Evolutionary conservation across 805 yeast genomes (phyloP), one percentile per base, ranked within the genome.

Genomic region (Starmerella vaccinii): DNA sequence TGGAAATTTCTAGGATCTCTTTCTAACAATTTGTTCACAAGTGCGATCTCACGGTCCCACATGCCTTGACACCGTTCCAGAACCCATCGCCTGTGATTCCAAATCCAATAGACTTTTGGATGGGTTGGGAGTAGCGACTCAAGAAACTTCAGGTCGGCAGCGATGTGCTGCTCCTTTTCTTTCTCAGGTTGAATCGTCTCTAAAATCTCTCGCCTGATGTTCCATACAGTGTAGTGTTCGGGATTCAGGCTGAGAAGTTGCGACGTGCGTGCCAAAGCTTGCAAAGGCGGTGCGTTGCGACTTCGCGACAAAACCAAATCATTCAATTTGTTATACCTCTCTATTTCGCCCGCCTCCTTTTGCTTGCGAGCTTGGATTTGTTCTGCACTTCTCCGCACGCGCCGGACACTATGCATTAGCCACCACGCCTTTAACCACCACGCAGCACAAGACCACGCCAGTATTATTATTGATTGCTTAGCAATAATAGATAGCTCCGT

Each of bases 51-150:
- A 29, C 61, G 63, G n/a, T 70, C 64, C 92, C 94, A 87, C 1
- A 74, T 71, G 30, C 77, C 76, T 18, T 70, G 63, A 10, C 16
- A 6, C 9, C 45, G 43, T 15, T 76, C 73, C 35, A 90, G 66
- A 40, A 84, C 75, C 97, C 98, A 92, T 10, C 76, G 68, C 33
- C 98, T 72, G 63, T 92, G 97, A 59, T 81, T 84, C 97, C 97
- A 92, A 12, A 92, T 81, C 96, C 97, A 92, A 63, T 92, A 92
- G 37, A 89, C 86, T 64, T 92, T 92, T 1, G 98, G 97, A 57
- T 68, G 81, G 50, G 72, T 66, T 49, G 76, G 76, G 58, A 92
- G 66, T 56, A 79, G 76, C 0, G 63, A 65, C 68, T 81, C 71
- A 1, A 80, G 72, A 61, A 85, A 79, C 22, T 66, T 56, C 41